These are phyloP conservation scores for Amniculicola lignicola DNA, from an alignment of 495 filamentous ascomycete genomes.

Conservation along the genomic window DNA sequence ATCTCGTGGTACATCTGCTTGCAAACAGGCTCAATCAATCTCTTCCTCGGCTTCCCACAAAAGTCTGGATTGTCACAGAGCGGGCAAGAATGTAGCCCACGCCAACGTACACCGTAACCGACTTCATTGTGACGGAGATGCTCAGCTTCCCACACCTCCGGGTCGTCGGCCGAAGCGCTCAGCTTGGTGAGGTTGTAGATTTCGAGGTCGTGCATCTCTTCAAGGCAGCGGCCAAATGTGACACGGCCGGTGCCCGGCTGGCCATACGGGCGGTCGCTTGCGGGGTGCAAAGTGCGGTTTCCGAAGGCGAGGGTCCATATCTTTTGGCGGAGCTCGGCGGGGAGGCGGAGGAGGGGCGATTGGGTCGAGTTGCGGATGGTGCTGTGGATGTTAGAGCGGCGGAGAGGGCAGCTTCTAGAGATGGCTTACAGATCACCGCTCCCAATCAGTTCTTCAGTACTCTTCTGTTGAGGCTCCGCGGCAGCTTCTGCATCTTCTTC, in stretches of 20 bases:
- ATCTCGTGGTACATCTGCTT: background rate
- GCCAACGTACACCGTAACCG: background rate
- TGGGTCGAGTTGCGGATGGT: no score
- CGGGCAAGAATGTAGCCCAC: background rate
- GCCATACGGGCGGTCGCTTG: background rate
- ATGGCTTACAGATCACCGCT: no score
- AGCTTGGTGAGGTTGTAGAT: background rate
- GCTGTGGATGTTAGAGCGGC: no score
- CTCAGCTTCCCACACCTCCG: background rate
- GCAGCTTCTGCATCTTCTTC: no score
- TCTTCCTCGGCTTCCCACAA: background rate
- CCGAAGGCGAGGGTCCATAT: background rate
- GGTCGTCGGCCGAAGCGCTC: background rate
- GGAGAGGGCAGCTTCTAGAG: no score
- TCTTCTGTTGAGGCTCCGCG: no score
- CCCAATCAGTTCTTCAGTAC: no score
- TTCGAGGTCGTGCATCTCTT: background rate
- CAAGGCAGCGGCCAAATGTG: background rate
- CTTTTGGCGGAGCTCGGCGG: conserved; percentile 1
- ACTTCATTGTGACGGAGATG: background rate
- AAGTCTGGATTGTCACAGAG: background rate
- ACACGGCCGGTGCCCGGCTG: background rate
- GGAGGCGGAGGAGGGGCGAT: conserved; percentile 2
- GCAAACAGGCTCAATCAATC: background rate
- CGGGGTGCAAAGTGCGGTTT: background rate